phyloP scores from a whole-genome alignment of 768 basidiomycete species.

The Rhizopogon vulgaris region DNA sequence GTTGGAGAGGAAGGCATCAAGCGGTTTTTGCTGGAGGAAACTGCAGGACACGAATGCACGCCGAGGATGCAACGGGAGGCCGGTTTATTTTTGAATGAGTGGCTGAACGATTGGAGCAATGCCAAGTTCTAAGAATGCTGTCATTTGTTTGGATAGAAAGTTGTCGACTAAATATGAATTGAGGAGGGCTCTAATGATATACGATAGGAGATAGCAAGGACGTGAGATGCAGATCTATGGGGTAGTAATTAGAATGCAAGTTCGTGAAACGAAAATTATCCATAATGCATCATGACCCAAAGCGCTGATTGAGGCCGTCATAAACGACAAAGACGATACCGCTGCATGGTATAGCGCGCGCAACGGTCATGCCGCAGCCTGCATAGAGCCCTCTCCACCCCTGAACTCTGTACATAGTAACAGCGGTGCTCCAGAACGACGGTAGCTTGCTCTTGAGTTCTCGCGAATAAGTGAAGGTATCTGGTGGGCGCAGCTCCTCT shows the following conservation, averaged over 20 bases:
- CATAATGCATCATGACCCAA: conserved; percentile 22
- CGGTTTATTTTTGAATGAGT: conserved; percentile 22
- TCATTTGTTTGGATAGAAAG: not conserved
- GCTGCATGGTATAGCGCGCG: conserved; percentile 76
- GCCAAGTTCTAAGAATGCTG: not conserved
- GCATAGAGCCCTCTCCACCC: conserved; percentile 80
- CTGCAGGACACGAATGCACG: conserved; percentile 59
- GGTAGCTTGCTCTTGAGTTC: conserved; percentile 20
- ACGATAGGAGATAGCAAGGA: not conserved
- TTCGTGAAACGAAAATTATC: not conserved
- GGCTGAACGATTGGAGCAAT: conserved; percentile 15
- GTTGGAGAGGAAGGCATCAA: conserved; percentile 51
- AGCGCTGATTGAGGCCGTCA: conserved; percentile 54
- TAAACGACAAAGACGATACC: conserved; percentile 90
- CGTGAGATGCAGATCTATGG: not conserved
- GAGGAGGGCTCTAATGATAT: not conserved
- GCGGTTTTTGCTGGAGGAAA: conserved; percentile 45
- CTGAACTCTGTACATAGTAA: conserved; percentile 64
- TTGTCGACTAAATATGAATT: not conserved
- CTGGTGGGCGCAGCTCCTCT: conserved; percentile 63
- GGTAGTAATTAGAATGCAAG: not conserved
- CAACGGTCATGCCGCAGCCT: conserved; percentile 84
- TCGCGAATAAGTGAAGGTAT: conserved; percentile 9
- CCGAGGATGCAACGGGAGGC: conserved; percentile 50
- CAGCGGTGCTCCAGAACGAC: conserved; percentile 53